Base-by-base conservation (phyloP, 2,329 filamentous ascomycete species). In the Bipolaris oryzae region DNA sequence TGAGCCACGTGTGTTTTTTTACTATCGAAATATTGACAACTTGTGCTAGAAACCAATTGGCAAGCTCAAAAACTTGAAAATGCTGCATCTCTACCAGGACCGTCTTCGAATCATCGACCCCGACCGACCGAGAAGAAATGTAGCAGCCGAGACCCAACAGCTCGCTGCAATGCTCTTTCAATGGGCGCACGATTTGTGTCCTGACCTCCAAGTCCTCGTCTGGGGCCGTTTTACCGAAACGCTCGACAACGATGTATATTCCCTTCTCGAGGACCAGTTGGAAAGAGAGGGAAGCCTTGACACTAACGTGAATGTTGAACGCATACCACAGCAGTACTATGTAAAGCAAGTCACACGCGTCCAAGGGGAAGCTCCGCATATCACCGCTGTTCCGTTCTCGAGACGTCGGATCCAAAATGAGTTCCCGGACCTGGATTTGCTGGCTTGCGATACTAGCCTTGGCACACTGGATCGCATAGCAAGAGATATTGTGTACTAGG, bases 71-170 rank as follows among this genome's bases (percentile, higher is more conserved):
- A 39, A 53, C 25, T 23, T 61, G 28, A 44, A 34, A 11, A 44
- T 56, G 11, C 20, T 61, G 5, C 58, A 58, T 3, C 44, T 56
- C 25, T 50, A 58, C 3, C 39, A 56, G 34, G 21, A 50, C 5
- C 23, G 28, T 18, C 11, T 35, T 13, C 42, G 25, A 1, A 10
- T 3, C 2, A 16, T 45, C n/a, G 25, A 37, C 25, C 16, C n/a
- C 11, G 37, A 31, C 28, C 28, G 13, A 31, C 28, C 28, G 10
- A 31, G 28, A 28, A 28, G 25, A 31, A 31, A 13, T 4, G 28
- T 31, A 31, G 10, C 28, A 31, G 28, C 28, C 28, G 28, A 53
- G 13, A 33, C 51, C 5, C 31, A 44, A 7, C 33, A 11, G 16
- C 50, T 58, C 18, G 51, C 49, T 3, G 50, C 23, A 20, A n/a